phyloP scores from a whole-genome alignment of 2,329 filamentous ascomycete species.

The Bipolaris sorokiniana region DNA sequence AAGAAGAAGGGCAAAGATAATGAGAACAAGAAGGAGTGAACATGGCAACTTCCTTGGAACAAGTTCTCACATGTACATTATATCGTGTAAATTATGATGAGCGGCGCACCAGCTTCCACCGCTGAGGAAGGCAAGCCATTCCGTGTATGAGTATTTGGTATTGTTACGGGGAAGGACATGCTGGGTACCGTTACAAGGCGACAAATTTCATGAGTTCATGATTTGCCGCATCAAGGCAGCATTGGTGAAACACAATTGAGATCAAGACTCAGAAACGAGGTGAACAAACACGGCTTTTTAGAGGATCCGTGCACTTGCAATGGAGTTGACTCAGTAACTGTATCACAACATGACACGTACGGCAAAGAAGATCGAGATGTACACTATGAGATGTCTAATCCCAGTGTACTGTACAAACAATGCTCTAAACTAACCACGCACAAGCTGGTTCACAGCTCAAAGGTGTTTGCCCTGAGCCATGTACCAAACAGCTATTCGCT shows the following conservation, averaged over 20 bases:
- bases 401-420: background rate
- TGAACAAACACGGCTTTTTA: background rate
- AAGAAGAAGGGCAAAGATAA: constrained; percentile 39
- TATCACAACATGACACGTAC: background rate
- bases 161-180: background rate
- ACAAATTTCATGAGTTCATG: background rate
- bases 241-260: background rate
- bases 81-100: constrained; percentile 6
- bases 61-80: background rate
- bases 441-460: background rate
- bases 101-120: background rate
- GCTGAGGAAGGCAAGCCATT: background rate
- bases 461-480: constrained; percentile 14
- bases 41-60: background rate
- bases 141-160: background rate
- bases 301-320: background rate
- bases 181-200: background rate
- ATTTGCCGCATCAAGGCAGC: background rate
- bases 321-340: background rate
- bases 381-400: background rate
- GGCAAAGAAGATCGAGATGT: background rate
- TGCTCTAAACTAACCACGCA: background rate
- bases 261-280: background rate
- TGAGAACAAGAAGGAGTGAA: constrained; percentile 32
- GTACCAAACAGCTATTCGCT: constrained; percentile 9